Base-by-base conservation (phyloP, 768 basidiomycete genomes). In the Cyclocybe aegerita region DNA sequence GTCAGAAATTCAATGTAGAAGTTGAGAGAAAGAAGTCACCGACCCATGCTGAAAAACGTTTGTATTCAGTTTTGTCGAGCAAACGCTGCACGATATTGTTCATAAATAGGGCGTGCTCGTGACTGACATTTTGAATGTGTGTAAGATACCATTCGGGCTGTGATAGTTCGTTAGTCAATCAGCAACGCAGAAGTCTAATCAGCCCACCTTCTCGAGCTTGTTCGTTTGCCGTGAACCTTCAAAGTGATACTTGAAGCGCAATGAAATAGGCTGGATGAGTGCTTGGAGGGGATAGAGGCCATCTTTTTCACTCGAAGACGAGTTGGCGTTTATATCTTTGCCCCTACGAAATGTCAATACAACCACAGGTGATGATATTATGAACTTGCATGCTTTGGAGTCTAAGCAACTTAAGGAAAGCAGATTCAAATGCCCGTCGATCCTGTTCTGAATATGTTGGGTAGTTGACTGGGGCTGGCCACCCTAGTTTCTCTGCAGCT, bases 121-220 rank as follows among this genome's bases (percentile, higher is more conserved):
- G 91, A 9, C 83, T 79, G 50, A 88, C 81, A 63, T 98, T 95
- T 42, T 91, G 76, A 16, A 98, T 74, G 65, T 98, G 91, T 2
- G 93, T 87, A 64, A 98, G 90, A 61, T 92, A 98, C 92, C 95
- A 98, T 66, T 98, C 97, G 1, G 97, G 96, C 93, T 96, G 61
- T 16, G 33, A 33, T 37, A 45, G 37, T 36, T 23, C 23, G 23
- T 23, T 23, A 46, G 48, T 34, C 10, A 23, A 37, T 41, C 32
- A 47, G 34, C 8, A 30, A 14, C 32, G 40, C 11, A 11, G 17
- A 35, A 45, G 46, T 14, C 36, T 11, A 23, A 32, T 23, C 14
- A 32, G 14, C 3, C 44, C 45, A 90, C 94, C 82, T 98, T 98
- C 71, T 98, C 96, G 8, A 93, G 66, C 45, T 91, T 78, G 66